Evolutionary conservation across 768 basidiomycete genomes (phyloP).

Genomic region (Hysterangium stoloniferum): DNA sequence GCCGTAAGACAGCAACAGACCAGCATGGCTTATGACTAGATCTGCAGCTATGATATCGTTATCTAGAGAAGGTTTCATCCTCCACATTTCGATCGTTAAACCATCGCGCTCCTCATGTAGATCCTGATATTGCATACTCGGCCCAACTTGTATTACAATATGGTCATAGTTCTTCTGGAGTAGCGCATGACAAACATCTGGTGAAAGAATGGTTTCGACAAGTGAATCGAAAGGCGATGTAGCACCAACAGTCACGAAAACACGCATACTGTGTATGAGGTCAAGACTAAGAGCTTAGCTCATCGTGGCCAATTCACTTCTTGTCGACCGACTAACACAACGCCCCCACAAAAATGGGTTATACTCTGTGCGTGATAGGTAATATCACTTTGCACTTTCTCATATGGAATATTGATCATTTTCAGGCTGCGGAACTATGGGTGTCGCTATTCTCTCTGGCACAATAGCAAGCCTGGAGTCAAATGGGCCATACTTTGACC

Average conservation of each 20-base stretch:
- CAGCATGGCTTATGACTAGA: conserved; percentile 89
- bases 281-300: neutral
- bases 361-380: conserved; percentile 88
- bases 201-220: conserved; percentile 50
- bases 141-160: conserved; percentile 74
- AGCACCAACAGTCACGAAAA: conserved; percentile 85
- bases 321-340: neutral
- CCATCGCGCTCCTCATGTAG: conserved; percentile 27
- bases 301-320: neutral
- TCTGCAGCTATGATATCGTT: conserved; percentile 59
- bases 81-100: conserved; percentile 56
- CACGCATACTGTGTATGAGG: conserved; percentile 22
- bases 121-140: conserved; percentile 31
- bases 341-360: conserved; percentile 73
- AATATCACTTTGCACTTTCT: conserved; percentile 13
- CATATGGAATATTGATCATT: conserved; percentile 17
- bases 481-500: conserved; percentile 19
- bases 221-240: conserved; percentile 71
- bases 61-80: conserved; percentile 66
- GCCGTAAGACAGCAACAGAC: conserved; percentile 30
- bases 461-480: conserved; percentile 75
- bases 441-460: conserved; percentile 89
- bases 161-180: conserved; percentile 44
- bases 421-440: conserved; percentile 97
- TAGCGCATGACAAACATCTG: conserved; percentile 50